A percentile compares a stretch with the other conserved stretches of the same genome.
These are phyloP conservation scores for Tetrapisispora nanseiensis DNA, from an alignment of 805 yeast species.

Conservation along the genomic window DNA sequence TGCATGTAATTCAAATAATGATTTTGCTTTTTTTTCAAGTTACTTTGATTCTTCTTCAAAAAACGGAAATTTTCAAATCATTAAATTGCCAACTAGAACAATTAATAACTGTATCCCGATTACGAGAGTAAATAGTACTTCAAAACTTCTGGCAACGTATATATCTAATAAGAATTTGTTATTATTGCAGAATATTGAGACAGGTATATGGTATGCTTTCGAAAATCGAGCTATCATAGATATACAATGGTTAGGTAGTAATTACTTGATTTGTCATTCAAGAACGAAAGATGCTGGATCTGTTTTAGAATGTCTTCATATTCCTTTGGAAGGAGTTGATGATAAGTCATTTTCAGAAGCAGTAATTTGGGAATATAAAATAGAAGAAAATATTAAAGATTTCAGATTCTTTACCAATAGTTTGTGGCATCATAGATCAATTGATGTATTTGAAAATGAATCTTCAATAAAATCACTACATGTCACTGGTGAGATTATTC, in stretches of 20 bases:
- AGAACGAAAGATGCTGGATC: constrained; percentile 15
- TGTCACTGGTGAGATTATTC: constrained; percentile 25
- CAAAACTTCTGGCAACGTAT: constrained; percentile 20
- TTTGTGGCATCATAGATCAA: constrained; percentile 11
- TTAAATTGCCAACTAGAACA: constrained; percentile 26
- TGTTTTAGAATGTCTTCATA: constrained; percentile 17
- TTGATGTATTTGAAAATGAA: constrained; percentile 13
- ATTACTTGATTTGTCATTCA: constrained; percentile 22
- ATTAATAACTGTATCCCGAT: constrained; percentile 22
- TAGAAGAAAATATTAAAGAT: constrained; percentile 10
- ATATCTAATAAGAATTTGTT: constrained; percentile 26
- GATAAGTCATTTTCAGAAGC: constrained; percentile 10
- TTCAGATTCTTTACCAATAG: constrained; percentile 18
- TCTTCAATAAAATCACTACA: constrained; percentile 12
- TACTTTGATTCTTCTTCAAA: constrained; percentile 13
- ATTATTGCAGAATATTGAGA: constrained; percentile 21
- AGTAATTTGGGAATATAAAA: constrained; percentile 21
- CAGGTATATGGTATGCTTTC: constrained; percentile 24
- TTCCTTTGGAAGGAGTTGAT: constrained; percentile 15
- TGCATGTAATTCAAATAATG: constrained; percentile 20
- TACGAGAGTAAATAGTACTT: constrained; percentile 16
- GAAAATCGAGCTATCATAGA: constrained; percentile 17
- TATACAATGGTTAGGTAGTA: constrained; percentile 27
- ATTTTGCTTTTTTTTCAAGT: constrained; percentile 23
- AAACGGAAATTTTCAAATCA: constrained; percentile 15